Base-by-base conservation (phyloP, 768 basidiomycete genomes). In the Lepiota venenata region DNA sequence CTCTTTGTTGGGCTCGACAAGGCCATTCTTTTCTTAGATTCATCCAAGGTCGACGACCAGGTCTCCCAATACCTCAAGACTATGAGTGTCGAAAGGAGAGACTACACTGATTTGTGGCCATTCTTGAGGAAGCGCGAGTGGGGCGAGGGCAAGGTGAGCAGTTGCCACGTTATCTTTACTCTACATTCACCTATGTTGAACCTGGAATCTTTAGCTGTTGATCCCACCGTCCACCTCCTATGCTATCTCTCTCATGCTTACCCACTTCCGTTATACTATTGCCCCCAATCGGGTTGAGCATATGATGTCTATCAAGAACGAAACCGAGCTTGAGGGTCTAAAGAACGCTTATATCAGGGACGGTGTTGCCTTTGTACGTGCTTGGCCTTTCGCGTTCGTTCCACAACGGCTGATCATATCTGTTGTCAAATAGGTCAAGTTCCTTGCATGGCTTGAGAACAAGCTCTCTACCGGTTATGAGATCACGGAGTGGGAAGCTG, bases 401-500 rank as follows among this genome's bases (percentile, higher is more conserved):
- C 40, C 47, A 58, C 62, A 29, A 61, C 57, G 56, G 36, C 22
- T 37, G 52, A 20, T 49, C 46, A 9, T 25, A 25, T 45, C 50
- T 52, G 36, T 44, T 20, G 53, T 12, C 29, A 8, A 38, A 27
- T 60, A 85, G 84, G 80, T 83, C 41, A 78, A 76, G 63, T 98
- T 93, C 84, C 81, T 94, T 55, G 89, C 93, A 1, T 96, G 93
- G 93, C 74, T 99, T 1, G 93, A 98, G 53, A 70, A 82, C 54
- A 88, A 91, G 68, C 75, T 95, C 37, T 67, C 73, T 20, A 80
- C 87, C 55, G 88, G 88, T 47, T 89, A 88, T 63, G 81, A 87
- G 56, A 87, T 98, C 60, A 89, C 88, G 5, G 96, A 98, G 70
- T 97, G 88, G 74, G 91, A 95, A 64, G 94, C 95, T 11, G 91